Conservation (phyloP, 1,284 basidiomycete species). For the Melampsora abietis-canadensis region DNA sequence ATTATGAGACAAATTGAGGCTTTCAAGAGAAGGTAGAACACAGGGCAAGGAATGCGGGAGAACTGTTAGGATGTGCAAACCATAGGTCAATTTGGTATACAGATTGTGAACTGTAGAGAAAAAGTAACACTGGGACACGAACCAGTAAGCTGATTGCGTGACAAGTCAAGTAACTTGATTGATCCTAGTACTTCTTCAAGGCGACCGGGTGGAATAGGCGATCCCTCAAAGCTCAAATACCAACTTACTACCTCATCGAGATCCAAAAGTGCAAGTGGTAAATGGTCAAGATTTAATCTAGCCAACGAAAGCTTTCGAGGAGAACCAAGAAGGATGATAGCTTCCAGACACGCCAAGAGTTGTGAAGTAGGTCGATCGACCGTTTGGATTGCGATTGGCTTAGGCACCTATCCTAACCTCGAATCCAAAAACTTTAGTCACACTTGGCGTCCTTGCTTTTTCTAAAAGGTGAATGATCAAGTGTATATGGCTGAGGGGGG, state of each 20-base stretch:
- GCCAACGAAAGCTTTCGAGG: neutral
- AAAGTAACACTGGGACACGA: neutral
- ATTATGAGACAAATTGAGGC: neutral
- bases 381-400: neutral
- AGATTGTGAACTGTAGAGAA: neutral
- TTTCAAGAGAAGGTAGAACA: neutral
- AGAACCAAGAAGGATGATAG: neutral
- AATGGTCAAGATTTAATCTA: neutral
- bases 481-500: too few relatives aligned
- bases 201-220: neutral
- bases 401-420: neutral
- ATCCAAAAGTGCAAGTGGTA: neutral
- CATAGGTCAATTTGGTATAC: too few relatives aligned
- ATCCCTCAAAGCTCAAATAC: conserved; percentile 1
- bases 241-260: conserved; percentile 1
- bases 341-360: neutral
- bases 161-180: conserved; percentile 6
- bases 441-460: too few relatives aligned
- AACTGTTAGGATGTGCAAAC: neutral
- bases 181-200: neutral
- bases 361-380: conserved; percentile 4
- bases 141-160: conserved; percentile 3
- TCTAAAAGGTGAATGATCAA: too few relatives aligned
- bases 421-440: neutral
- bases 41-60: neutral